These are phyloP conservation scores for Pelargonium exstipulatum DNA, from an alignment of 441 rosid genomes.

Conservation along the genomic window DNA sequence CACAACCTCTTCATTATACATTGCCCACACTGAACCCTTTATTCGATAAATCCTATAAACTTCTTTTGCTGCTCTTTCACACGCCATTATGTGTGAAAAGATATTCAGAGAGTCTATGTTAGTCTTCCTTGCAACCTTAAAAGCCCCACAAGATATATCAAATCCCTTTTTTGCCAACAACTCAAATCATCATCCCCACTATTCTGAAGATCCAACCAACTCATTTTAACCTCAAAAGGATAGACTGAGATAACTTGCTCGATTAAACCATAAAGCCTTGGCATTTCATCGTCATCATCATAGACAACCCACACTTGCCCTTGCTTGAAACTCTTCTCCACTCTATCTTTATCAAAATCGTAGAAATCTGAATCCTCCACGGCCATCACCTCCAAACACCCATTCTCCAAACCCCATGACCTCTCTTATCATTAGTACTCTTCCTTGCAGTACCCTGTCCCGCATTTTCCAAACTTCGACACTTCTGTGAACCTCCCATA, in stretches of 20 bases:
- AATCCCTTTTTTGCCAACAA: conserved; percentile 43
- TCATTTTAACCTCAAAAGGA: conserved; percentile 66
- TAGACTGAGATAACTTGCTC: conserved; percentile 60
- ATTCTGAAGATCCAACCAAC: conserved; percentile 53
- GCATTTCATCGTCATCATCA: conserved; percentile 53
- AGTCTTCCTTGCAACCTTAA: conserved; percentile 42
- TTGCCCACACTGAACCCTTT: conserved; percentile 87
- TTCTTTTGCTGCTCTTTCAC: conserved; percentile 78
- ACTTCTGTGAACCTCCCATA: conserved; percentile 26
- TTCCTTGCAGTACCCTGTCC: conserved; percentile 23
- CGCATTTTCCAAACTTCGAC: conserved; percentile 21
- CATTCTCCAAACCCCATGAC: conserved; percentile 20
- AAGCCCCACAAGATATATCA: conserved; percentile 60
- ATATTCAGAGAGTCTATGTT: conserved; percentile 37
- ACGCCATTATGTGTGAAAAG: conserved; percentile 62
- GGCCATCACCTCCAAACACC: conserved; percentile 28
- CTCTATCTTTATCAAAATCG: conserved; percentile 58
- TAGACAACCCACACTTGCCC: conserved; percentile 87
- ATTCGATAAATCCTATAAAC: conserved; percentile 68
- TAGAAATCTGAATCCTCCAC: conserved; percentile 49
- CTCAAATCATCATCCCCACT: conserved; percentile 41
- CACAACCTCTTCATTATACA: conserved; percentile 36
- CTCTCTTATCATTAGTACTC: conserved; percentile 16
- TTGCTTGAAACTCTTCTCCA: conserved; percentile 60
- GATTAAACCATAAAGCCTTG: conserved; percentile 71